Base-by-base conservation (phyloP, 176 grass and related monocot genomes). In the Oryza nivara region DNA sequence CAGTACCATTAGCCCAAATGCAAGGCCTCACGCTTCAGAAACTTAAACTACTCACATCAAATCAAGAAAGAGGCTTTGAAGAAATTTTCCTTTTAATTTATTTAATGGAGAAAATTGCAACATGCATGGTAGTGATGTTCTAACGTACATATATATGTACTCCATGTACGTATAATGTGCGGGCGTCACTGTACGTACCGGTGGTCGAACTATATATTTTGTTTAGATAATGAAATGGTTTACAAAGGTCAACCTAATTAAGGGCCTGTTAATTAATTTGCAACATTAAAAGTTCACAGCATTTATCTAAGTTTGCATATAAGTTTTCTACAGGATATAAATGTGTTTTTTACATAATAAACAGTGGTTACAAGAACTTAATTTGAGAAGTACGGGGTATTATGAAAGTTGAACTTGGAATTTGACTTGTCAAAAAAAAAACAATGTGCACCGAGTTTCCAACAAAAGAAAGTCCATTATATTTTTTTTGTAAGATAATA, bases 21-120 rank as follows among this genome's bases (percentile, higher is more conserved):
- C 20, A 10, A 82, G 1, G n/a, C 45, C 35, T 72, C 19, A 20
- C 17, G 13, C 35, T 63, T 63, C 71, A 30, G 11, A 44, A 63
- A 72, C 34, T 63, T 72, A 63, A 64, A 63, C 35, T 46, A 73
- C 15, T 73, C 68, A 63, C 43, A 82, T 72, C 16, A 82, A 82
- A 61, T n/a, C 68, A 44, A 32, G 25, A 64, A 82, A 41, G 30
- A 47, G 23, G 10, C 58, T 83, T 48, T 73, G 70, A 81, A 60
- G 38, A 81, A 38, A 5, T 17, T 4, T 36, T 9, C 19, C 34
- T 77, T 64, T 77, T 43, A 61, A 23, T 35, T 34, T 54, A 70
- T 8, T 15, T 67, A 48, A 79, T 38, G 38, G 4, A 51, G 72
- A 14, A 52, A 61, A 28, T 58, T 70, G 34, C 51, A 82, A 2